Conservation (phyloP, 495 filamentous ascomycete genomes). For the Podospora conica region DNA sequence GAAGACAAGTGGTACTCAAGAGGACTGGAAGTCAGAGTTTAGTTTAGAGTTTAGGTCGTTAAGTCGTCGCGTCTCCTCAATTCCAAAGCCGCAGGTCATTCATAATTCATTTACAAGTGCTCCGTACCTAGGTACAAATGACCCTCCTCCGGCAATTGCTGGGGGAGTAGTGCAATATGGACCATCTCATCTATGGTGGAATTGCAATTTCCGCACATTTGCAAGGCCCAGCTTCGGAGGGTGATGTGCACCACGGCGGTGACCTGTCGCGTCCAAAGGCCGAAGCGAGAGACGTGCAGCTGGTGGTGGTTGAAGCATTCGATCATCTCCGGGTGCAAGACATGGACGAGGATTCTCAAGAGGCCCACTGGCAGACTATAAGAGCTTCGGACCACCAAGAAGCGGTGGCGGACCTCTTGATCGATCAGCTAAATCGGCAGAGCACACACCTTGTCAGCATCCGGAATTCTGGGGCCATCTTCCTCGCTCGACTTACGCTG, state of each 20-base stretch:
- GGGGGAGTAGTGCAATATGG: too few relatives aligned
- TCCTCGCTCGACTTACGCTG: not conserved
- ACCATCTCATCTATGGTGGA: too few relatives aligned
- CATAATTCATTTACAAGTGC: too few relatives aligned
- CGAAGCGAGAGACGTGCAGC: not conserved
- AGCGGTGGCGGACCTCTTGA: not conserved
- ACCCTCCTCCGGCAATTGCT: too few relatives aligned
- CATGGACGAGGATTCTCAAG: not conserved
- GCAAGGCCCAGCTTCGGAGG: not conserved
- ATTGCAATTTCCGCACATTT: too few relatives aligned
- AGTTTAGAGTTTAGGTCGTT: too few relatives aligned
- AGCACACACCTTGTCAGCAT: not conserved
- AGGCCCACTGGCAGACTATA: not conserved
- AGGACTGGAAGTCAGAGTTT: too few relatives aligned
- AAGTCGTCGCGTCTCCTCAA: too few relatives aligned
- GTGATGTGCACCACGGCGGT: not conserved
- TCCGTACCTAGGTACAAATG: too few relatives aligned
- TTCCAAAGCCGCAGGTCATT: too few relatives aligned
- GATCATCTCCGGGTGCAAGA: not conserved
- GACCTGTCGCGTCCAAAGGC: not conserved
- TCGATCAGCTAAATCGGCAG: not conserved
- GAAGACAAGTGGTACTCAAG: too few relatives aligned
- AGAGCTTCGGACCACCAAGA: not conserved
- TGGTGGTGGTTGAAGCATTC: not conserved
- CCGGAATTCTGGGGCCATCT: not conserved